Evolutionary conservation across 495 filamentous ascomycete genomes (phyloP).

Genomic region (Penicillium coprophilum): DNA sequence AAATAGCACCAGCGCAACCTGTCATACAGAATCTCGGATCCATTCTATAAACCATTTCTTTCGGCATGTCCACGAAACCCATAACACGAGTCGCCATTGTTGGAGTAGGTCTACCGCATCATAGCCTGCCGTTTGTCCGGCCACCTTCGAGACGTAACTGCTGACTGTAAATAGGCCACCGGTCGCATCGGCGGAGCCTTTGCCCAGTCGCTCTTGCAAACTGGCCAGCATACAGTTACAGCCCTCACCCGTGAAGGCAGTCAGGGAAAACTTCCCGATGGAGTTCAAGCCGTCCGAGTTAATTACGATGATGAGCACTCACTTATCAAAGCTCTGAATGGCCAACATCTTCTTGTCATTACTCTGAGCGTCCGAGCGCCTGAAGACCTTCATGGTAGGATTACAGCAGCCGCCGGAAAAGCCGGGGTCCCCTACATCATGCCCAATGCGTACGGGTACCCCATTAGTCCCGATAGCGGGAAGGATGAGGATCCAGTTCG

Average conservation of each 20-base stretch:
- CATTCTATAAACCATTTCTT: not conserved
- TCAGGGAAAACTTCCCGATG: slow-evolving; percentile 39
- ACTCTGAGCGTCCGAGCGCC: slow-evolving; percentile 48
- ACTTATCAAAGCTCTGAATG: slow-evolving; percentile 47
- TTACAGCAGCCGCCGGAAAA: slow-evolving; percentile 59
- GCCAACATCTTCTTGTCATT: slow-evolving; percentile 59
- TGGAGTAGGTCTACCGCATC: slow-evolving; percentile 12
- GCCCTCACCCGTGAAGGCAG: slow-evolving; percentile 51
- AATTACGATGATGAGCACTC: slow-evolving; percentile 49
- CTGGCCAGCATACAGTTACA: slow-evolving; percentile 52
- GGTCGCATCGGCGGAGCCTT: slow-evolving; percentile 59
- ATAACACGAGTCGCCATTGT: slow-evolving; percentile 20
- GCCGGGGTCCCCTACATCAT: slow-evolving; percentile 62
- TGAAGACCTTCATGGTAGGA: slow-evolving; percentile 41
- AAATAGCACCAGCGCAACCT: not conserved
- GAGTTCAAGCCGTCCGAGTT: slow-evolving; percentile 42
- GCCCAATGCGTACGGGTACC: slow-evolving; percentile 57
- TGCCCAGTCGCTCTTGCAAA: slow-evolving; percentile 47
- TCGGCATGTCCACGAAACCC: slow-evolving; percentile 11
- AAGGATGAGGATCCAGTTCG: slow-evolving; percentile 26
- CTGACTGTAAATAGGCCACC: slow-evolving; percentile 45
- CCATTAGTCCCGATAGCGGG: slow-evolving; percentile 20
- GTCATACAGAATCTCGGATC: not conserved
- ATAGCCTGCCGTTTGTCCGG: not conserved
- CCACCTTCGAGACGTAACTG: not conserved